Evolutionary conservation across 2,329 filamentous ascomycete genomes (phyloP), one percentile per base, ranked within the genome.

Genomic region (Pseudogymnoascus sp.): DNA sequence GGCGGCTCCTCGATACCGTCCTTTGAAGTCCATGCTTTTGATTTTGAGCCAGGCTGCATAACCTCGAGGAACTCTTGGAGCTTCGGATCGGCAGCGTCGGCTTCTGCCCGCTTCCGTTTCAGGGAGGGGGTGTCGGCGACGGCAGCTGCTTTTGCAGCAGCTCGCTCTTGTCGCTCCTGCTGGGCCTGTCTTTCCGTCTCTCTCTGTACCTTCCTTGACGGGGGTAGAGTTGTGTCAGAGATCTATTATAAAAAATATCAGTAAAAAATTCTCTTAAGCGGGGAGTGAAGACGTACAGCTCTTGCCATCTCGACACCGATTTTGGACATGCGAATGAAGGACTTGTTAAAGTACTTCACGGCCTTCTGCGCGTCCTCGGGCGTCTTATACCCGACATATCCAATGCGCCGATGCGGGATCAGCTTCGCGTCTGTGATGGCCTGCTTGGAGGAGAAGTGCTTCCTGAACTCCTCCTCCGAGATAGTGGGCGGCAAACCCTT

Each of bases 261-360:
- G 10, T 60, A 21, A 16, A 45, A 23, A 36, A n/a, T 60, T 40
- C 31, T 21, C 11, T 34, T 34, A 60, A 62, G 45, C 39, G n/a
- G 31, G 14, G 10, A 14, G 4, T 54, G 29, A 12, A 39, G 3
- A 77, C 83, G 73, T 79, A 96, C 89, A 65, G 95, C 88, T 74
- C 85, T 87, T 64, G 95, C 95, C 72, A 95, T 79, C 78, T 97
- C 93, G 66, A 97, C 95, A 31, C 83, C 83, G 71, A 99, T 92
- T 79, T 88, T 96, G 64, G 93, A 96, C 90, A 97, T 95, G 70
- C 92, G 91, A 71, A 99, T 91, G 77, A 92, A 99, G 67, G 93
- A 88, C 74, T 86, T 91, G 80, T 99, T 93, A 81, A 97, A 97
- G 79, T 96, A 96, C 76, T 90, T 93, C 74, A 96, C 89, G 51